phyloP scores from a whole-genome alignment of 192 early-diverging fungal genomes.

The Backusella circina region DNA sequence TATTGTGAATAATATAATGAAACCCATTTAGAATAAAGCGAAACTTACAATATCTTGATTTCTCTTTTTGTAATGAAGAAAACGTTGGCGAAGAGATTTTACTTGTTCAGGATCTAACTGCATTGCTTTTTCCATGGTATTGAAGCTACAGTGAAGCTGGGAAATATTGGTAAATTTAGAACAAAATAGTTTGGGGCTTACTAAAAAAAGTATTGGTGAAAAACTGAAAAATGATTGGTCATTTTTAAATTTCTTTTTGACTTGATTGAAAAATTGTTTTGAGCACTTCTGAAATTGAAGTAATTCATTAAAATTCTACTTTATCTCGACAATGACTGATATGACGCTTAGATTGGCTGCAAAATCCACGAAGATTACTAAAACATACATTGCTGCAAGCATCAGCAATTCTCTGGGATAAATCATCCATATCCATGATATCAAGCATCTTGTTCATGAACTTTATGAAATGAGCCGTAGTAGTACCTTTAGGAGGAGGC shows the following conservation, averaged over 20 bases:
- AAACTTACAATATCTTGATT: background rate
- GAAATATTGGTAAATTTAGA: background rate
- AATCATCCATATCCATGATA: slow-evolving; percentile 13
- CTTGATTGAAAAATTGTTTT: background rate
- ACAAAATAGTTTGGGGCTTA: background rate
- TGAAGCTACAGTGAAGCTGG: background rate
- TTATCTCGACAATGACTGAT: background rate
- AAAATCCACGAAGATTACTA: slow-evolving; percentile 4
- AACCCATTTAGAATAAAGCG: background rate
- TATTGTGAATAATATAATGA: background rate
- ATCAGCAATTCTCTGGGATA: slow-evolving; percentile 10
- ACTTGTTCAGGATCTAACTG: background rate
- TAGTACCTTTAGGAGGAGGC: slow-evolving; percentile 7
- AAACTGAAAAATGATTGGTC: background rate
- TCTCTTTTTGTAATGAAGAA: background rate
- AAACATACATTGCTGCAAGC: slow-evolving; percentile 5
- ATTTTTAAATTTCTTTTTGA: background rate
- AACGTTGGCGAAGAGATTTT: background rate
- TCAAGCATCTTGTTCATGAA: slow-evolving; percentile 12
- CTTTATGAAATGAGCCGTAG: slow-evolving; percentile 12
- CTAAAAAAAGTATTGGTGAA: background rate
- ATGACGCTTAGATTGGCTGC: slow-evolving; percentile 11
- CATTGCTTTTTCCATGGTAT: background rate
- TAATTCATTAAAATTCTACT: background rate
- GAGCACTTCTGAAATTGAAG: background rate